Evolutionary conservation across 805 yeast genomes (phyloP), one percentile per base, ranked within the genome.

Genomic region (Pichia exigua): DNA sequence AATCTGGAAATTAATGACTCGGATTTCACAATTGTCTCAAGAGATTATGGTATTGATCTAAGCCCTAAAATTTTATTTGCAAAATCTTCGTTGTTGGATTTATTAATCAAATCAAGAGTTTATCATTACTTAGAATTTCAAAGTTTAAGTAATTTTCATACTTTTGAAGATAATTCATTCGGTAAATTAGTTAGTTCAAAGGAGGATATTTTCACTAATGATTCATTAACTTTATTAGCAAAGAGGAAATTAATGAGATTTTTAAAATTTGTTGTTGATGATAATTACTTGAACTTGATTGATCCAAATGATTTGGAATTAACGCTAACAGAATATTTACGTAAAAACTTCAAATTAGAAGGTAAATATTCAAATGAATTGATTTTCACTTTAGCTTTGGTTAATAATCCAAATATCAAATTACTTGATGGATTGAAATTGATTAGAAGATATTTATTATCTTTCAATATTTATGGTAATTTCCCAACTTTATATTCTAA

Each of bases 161-260:
- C 96, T n/a, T 94, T 78, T 69, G 97, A 91, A 67, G 85, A 88
- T 64, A 97, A 92, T 66, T 76, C 82, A 48, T 92, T 94, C 70
- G 95, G 86, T 59, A 88, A 88, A 65, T 78, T 91, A 63, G 77
- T 90, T 32, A 85, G 85, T 54, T 79, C 96, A 28, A 92, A 90
- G 65, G 95, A 92, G 68, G 97, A 90, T 61, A 91, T 92, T 44
- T 92, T 92, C 72, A 87, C 96, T 21, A 91, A 89, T 68, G 94
- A 89, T 66, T 75, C 86, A 5, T 71, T 94, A 56, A 74, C 87
- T 13, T 72, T 91, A 49, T 68, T 79, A 49, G 81, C 95, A 11
- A 92, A 92, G 66, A 80, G 99, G 56, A 77, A 81, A 56, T 74
- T 89, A 57, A 92, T 92, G 98, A 87, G 82, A 69, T 90, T 92